These are phyloP conservation scores for Chalara sp. DNA, from an alignment of 2,329 filamentous ascomycete genomes.

Conservation along the genomic window DNA sequence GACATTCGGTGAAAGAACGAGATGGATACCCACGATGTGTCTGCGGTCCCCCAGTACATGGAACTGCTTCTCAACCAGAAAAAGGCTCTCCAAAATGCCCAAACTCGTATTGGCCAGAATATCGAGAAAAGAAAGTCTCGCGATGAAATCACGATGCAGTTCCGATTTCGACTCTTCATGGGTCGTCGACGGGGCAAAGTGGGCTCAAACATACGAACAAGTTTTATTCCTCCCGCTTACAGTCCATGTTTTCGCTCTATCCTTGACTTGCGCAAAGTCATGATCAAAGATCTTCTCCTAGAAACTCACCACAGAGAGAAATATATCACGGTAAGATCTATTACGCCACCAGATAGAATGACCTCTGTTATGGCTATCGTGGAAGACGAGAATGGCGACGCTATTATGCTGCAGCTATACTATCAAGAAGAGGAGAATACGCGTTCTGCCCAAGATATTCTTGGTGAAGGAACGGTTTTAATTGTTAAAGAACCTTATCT, in stretches of 20 bases:
- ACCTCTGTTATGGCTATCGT: slow-evolving; percentile 12
- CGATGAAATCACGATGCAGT: neutral
- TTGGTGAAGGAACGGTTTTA: slow-evolving; percentile 29
- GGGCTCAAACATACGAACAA: neutral
- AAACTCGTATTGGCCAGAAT: neutral
- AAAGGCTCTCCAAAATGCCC: neutral
- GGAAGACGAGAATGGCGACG: slow-evolving; percentile 22
- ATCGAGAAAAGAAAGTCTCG: neutral
- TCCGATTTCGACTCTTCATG: neutral
- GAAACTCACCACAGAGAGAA: slow-evolving; percentile 35
- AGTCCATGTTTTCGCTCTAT: slow-evolving; percentile 1
- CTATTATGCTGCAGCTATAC: slow-evolving; percentile 24
- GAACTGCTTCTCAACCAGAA: neutral
- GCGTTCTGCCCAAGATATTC: slow-evolving; percentile 26
- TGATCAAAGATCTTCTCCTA: slow-evolving; percentile 24
- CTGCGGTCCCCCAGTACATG: neutral
- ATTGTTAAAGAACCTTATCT: slow-evolving; percentile 50
- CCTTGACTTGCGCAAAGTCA: slow-evolving; percentile 10
- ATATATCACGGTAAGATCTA: slow-evolving; percentile 21
- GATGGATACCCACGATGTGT: slow-evolving; percentile 1
- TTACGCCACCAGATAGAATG: slow-evolving; percentile 5
- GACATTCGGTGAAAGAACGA: too few relatives aligned
- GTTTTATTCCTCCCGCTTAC: slow-evolving; percentile 6
- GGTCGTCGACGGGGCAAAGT: neutral
- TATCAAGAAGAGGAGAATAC: slow-evolving; percentile 10